Evolutionary conservation across 2,329 filamentous ascomycete species (phyloP).

Genomic region (Aureobasidium musti): DNA sequence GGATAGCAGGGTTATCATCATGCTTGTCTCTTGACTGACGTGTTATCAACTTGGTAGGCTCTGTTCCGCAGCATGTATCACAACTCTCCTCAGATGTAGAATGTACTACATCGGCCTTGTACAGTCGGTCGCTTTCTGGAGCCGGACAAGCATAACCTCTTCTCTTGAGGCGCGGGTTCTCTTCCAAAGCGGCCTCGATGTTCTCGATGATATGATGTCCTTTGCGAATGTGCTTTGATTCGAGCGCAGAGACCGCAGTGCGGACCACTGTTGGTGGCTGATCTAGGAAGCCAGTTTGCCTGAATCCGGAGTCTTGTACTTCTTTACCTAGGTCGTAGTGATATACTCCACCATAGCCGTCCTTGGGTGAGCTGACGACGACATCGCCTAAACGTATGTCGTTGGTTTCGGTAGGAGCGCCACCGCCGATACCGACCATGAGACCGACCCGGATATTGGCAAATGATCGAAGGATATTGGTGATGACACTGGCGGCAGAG

Average conservation of each 20-base stretch:
- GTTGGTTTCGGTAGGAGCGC: conserved; percentile 30
- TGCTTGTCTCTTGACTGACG: not conserved
- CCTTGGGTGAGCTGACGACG: conserved; percentile 35
- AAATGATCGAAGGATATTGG: conserved; percentile 30
- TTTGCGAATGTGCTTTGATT: not conserved
- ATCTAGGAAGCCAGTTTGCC: conserved; percentile 1
- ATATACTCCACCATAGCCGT: conserved; percentile 33
- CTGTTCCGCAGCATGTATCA: not conserved
- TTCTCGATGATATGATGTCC: not conserved
- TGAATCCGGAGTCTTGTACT: not conserved
- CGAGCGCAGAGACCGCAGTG: not conserved
- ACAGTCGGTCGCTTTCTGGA: not conserved
- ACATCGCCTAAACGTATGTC: conserved; percentile 40
- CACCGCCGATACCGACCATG: conserved; percentile 37
- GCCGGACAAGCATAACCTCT: not conserved
- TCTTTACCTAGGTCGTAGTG: conserved; percentile 37
- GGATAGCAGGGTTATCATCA: conserved; percentile 35
- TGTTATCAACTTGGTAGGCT: not conserved
- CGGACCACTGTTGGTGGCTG: not conserved
- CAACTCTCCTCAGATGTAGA: not conserved
- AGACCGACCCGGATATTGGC: conserved; percentile 32
- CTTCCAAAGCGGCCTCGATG: not conserved
- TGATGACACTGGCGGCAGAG: conserved; percentile 34
- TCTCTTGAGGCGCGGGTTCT: not conserved
- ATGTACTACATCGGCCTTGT: not conserved